Conservation (phyloP, 306 rosid species). For the Adenanthera pavonina region DNA sequence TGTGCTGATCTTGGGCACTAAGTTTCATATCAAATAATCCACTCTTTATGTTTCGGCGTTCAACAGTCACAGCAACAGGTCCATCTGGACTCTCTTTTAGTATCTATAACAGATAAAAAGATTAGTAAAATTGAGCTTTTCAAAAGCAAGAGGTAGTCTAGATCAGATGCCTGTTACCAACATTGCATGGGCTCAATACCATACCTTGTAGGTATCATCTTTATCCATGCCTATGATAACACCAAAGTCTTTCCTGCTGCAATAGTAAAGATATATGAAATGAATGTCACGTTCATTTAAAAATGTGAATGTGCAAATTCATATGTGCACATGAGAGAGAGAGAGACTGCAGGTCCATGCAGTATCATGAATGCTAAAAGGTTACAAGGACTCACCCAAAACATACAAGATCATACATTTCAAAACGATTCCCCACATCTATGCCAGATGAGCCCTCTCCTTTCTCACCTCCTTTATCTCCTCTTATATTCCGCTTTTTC, state of each 20-base stretch:
- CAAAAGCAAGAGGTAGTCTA: slow-evolving; percentile 24
- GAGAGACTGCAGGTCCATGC: not conserved
- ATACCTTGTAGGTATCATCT: slow-evolving; percentile 86
- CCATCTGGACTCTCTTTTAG: slow-evolving; percentile 76
- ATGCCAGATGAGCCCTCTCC: slow-evolving; percentile 75
- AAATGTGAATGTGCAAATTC: not conserved
- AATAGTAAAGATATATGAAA: slow-evolving; percentile 37
- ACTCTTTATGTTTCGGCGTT: slow-evolving; percentile 60
- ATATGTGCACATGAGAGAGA: not conserved
- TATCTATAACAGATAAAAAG: slow-evolving; percentile 57
- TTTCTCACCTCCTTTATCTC: slow-evolving; percentile 67
- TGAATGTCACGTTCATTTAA: not conserved
- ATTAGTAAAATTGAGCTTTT: slow-evolving; percentile 12
- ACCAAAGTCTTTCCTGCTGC: slow-evolving; percentile 93
- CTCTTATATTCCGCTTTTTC: slow-evolving; percentile 53
- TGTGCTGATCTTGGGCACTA: slow-evolving; percentile 71
- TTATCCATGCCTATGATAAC: slow-evolving; percentile 79
- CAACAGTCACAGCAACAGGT: slow-evolving; percentile 61
- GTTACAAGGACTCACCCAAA: slow-evolving; percentile 72
- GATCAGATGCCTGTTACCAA: slow-evolving; percentile 14
- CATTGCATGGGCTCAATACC: slow-evolving; percentile 30
- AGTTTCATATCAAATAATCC: slow-evolving; percentile 73
- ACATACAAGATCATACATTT: slow-evolving; percentile 79
- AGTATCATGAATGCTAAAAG: slow-evolving; percentile 29
- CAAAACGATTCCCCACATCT: slow-evolving; percentile 55